Conservation (phyloP, 805 yeast genomes). For the Yarrowia bubula region DNA sequence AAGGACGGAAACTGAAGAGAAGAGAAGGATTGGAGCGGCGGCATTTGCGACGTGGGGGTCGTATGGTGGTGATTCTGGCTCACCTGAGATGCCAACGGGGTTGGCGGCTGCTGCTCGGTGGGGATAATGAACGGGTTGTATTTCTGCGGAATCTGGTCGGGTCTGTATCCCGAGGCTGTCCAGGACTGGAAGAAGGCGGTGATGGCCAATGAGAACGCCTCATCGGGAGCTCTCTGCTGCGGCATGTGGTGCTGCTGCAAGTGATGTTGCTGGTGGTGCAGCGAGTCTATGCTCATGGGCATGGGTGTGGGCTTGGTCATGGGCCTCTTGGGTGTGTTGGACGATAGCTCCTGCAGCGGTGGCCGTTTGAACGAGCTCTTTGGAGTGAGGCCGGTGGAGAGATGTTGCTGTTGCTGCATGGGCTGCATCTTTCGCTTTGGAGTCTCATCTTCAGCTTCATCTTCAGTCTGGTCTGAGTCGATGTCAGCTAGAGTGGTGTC, state of each 20-base stretch:
- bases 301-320: conserved; percentile 15
- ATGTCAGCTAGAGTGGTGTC: conserved; percentile 16
- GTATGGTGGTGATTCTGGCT: background rate
- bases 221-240: conserved; percentile 9
- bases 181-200: conserved; percentile 24
- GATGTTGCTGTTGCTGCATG: background rate
- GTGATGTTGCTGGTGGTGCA: background rate
- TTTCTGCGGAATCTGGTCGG: conserved; percentile 24
- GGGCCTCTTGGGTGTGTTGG: conserved; percentile 14
- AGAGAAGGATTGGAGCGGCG: conserved; percentile 24
- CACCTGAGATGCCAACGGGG: conserved; percentile 10
- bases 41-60: conserved; percentile 13
- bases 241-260: background rate
- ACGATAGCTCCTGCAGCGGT: background rate
- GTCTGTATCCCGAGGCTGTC: conserved; percentile 23
- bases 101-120: conserved; percentile 25
- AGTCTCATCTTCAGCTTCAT: conserved; percentile 10
- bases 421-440: background rate
- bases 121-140: conserved; percentile 24
- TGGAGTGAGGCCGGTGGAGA: conserved; percentile 2
- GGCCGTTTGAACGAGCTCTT: conserved; percentile 15
- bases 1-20: conserved; percentile 10
- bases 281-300: conserved; percentile 24
- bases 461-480: conserved; percentile 23
- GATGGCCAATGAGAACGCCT: conserved; percentile 20